Evolutionary conservation across 345 rosid genomes (phyloP).

Genomic region (Eucalyptus curtisii): DNA sequence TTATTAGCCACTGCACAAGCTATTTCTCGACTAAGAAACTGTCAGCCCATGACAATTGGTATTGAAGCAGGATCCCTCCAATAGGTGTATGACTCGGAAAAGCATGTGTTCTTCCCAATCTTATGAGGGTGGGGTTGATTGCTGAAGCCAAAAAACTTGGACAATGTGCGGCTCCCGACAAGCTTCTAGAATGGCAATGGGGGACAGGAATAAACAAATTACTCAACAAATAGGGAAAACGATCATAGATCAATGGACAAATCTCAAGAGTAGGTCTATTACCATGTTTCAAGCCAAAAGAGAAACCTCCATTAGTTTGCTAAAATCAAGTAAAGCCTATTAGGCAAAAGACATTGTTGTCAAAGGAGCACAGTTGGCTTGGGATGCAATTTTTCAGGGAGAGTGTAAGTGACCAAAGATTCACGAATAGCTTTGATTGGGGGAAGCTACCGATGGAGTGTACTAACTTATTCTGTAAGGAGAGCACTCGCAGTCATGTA

Average conservation of each 20-base stretch:
- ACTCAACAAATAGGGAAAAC: not conserved
- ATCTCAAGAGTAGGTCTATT: not conserved
- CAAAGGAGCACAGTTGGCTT: not conserved
- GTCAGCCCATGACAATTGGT: not conserved
- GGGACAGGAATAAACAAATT: not conserved
- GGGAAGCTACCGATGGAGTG: not conserved
- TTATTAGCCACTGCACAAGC: too few species aligned
- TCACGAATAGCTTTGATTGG: not conserved
- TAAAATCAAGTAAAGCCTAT: not conserved
- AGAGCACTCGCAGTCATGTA: not conserved
- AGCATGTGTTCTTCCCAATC: not conserved
- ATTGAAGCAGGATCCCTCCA: not conserved
- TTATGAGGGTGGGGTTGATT: not conserved
- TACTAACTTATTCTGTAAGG: not conserved
- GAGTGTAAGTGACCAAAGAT: not conserved
- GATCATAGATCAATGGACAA: not conserved
- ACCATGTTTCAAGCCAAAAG: not conserved
- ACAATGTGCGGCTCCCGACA: not conserved
- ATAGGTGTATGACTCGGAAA: not conserved
- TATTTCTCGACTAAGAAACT: not conserved
- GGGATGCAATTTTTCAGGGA: not conserved
- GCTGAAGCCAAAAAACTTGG: not conserved
- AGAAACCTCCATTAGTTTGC: not conserved
- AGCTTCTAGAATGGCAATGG: not conserved
- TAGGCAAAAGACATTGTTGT: not conserved